Percentiles rank a stretch among this genome's conserved stretches.
Evolutionary conservation across 169 alveolate genomes (phyloP).

Genomic region (Babesia gibsoni): DNA sequence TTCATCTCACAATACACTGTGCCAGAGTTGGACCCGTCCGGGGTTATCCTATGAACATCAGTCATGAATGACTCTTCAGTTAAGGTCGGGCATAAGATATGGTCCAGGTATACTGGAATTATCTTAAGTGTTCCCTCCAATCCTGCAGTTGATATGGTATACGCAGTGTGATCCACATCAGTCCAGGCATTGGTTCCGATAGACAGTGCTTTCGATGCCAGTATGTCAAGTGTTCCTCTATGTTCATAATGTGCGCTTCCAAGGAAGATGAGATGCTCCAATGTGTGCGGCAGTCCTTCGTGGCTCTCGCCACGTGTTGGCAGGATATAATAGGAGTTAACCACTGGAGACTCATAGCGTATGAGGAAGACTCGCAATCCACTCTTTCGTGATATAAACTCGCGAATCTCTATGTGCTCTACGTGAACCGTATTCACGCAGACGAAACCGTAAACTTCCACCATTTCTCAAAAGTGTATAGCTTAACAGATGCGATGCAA

Average conservation of each 20-base stretch:
- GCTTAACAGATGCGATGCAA: too few species aligned
- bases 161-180: constrained; percentile 76
- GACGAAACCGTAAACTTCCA: constrained; percentile 22
- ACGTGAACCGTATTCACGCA: constrained; percentile 9
- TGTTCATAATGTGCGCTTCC: constrained; percentile 80
- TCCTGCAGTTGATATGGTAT: constrained; percentile 83
- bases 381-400: constrained; percentile 31
- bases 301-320: constrained; percentile 81
- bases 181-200: constrained; percentile 90
- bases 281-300: constrained; percentile 86
- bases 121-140: constrained; percentile 80
- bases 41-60: constrained; percentile 80
- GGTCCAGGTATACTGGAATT: constrained; percentile 83
- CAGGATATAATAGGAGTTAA: constrained; percentile 62
- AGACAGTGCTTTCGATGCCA: constrained; percentile 77
- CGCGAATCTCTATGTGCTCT: constrained; percentile 43
- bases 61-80: constrained; percentile 76
- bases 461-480: too few species aligned
- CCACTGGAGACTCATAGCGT: constrained; percentile 63
- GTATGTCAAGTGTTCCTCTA: constrained; percentile 77
- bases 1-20: constrained; percentile 76
- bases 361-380: constrained; percentile 48
- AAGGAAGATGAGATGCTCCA: constrained; percentile 82
- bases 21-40: constrained; percentile 75
- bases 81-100: constrained; percentile 76